Percentiles rank a stretch among this genome's conserved stretches.
phyloP scores from a whole-genome alignment of 1,284 basidiomycete species.

The Psilocybe mexicana region DNA sequence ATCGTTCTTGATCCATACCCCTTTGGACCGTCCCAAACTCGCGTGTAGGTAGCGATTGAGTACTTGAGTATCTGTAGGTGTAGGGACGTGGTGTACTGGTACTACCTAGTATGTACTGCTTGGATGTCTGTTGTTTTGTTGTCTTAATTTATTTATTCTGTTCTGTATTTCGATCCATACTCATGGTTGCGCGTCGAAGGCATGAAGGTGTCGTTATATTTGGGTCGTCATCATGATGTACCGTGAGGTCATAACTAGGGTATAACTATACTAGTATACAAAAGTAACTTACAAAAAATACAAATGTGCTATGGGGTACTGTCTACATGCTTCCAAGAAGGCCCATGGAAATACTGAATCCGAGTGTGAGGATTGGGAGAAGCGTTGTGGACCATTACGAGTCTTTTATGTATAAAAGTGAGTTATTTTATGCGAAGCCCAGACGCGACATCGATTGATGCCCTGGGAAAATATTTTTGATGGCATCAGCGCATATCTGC shows the following conservation, averaged over 20 bases:
- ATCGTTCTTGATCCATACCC: conserved; percentile 4
- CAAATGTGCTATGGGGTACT: background rate
- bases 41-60: too few relatives aligned
- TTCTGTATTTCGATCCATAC: too few relatives aligned
- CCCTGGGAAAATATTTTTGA: background rate
- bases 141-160: too few relatives aligned
- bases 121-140: too few relatives aligned
- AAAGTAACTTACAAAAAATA: background rate
- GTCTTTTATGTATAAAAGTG: too few relatives aligned
- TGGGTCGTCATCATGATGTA: background rate
- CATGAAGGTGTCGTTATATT: background rate
- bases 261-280: background rate
- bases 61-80: too few relatives aligned
- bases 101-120: too few relatives aligned
- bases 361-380: background rate
- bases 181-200: too few relatives aligned
- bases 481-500: too few relatives aligned
- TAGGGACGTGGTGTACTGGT: too few relatives aligned
- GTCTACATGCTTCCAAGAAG: background rate
- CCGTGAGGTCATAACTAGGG: background rate
- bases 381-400: background rate
- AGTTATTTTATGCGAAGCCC: too few relatives aligned
- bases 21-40: background rate
- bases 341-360: background rate
- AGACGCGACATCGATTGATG: too few relatives aligned